phyloP scores from a whole-genome alignment of 306 rosid species.

The Lupinus albus region DNA sequence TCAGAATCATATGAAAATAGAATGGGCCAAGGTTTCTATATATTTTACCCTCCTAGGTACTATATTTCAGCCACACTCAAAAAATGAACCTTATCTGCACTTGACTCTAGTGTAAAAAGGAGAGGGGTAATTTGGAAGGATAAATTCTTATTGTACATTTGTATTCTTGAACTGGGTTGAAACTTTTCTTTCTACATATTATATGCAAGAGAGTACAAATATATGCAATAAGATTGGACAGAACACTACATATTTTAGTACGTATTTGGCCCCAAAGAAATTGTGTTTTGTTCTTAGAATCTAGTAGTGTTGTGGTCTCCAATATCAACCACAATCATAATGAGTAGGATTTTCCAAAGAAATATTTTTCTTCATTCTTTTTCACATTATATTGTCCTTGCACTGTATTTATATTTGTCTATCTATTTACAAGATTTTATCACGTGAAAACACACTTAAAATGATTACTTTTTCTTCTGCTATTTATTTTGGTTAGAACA shows the following conservation, averaged over 20 bases:
- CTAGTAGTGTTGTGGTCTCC: constrained; percentile 23
- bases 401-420: too few species aligned
- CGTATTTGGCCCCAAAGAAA: constrained; percentile 14
- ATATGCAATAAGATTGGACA: constrained; percentile 37
- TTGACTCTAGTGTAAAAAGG: constrained; percentile 6
- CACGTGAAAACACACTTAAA: too few species aligned
- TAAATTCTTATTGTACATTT: not conserved
- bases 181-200: not conserved
- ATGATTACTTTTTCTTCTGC: not conserved
- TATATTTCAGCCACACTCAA: not conserved
- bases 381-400: too few species aligned
- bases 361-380: too few species aligned
- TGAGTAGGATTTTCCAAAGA: too few species aligned
- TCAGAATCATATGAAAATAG: constrained; percentile 51
- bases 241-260: constrained; percentile 31
- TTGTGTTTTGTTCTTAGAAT: constrained; percentile 52
- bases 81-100: not conserved
- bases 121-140: constrained; percentile 1
- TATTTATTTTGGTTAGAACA: constrained; percentile 4
- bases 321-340: too few species aligned
- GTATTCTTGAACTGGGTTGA: not conserved
- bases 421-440: too few species aligned
- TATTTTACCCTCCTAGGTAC: constrained; percentile 40
- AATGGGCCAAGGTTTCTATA: constrained; percentile 56
- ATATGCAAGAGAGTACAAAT: not conserved